Evolutionary conservation across 352 stramenopile species (phyloP).

Genomic region (Globisporangium iwayamae): DNA sequence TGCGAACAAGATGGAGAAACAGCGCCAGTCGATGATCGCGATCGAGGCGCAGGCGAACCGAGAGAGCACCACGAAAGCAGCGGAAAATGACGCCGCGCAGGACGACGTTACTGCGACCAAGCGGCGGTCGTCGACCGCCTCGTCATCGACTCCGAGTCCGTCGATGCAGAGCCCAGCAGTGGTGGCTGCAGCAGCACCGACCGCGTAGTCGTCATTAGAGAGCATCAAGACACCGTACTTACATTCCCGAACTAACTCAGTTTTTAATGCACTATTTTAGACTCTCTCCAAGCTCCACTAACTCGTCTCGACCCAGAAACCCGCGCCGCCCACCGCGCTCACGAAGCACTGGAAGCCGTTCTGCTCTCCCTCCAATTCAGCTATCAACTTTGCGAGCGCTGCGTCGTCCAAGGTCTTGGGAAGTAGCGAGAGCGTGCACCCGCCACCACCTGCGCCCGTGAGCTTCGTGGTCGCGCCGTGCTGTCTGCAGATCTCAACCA

Average conservation of each 20-base stretch:
- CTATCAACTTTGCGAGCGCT: slow-evolving; percentile 39
- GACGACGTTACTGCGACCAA: neutral
- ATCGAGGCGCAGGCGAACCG: slow-evolving; percentile 4
- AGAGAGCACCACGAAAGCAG: slow-evolving; percentile 4
- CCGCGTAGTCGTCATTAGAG: slow-evolving; percentile 3
- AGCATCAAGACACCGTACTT: neutral
- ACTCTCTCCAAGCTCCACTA: neutral
- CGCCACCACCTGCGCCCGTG: slow-evolving; percentile 86
- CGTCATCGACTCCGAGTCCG: slow-evolving; percentile 2
- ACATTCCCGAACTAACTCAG: neutral
- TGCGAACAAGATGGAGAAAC: slow-evolving; percentile 68
- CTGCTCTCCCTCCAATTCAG: slow-evolving; percentile 31
- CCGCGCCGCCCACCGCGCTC: slow-evolving; percentile 52
- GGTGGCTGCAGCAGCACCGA: neutral
- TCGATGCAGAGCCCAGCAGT: neutral
- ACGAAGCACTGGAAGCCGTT: slow-evolving; percentile 55
- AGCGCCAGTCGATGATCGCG: slow-evolving; percentile 26
- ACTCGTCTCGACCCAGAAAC: slow-evolving; percentile 25
- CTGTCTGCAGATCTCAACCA: slow-evolving; percentile 50
- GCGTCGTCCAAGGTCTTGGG: slow-evolving; percentile 34
- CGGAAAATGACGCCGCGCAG: neutral
- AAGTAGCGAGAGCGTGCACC: slow-evolving; percentile 86
- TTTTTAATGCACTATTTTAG: slow-evolving; percentile 18
- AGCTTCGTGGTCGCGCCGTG: slow-evolving; percentile 83
- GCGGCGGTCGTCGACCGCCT: neutral